Evolutionary conservation across 441 rosid species (phyloP).

Genomic region (Adansonia madagascariensis): DNA sequence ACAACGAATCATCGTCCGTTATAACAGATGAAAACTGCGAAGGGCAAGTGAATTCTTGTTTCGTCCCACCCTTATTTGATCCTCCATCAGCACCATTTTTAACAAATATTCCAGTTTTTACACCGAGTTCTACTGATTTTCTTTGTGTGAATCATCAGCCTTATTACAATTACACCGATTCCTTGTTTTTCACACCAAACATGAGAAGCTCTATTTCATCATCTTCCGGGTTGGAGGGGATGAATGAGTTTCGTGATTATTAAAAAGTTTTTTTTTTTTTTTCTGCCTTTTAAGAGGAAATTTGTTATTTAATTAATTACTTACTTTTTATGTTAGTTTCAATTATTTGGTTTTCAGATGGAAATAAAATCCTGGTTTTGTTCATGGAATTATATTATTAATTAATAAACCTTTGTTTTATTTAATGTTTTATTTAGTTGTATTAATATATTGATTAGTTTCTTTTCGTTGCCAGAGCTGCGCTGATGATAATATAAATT

Average conservation of each 20-base stretch:
- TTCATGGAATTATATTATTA: not conserved
- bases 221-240: conserved; percentile 51
- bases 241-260: conserved; percentile 51
- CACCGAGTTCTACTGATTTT: conserved; percentile 47
- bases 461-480: too few relatives aligned
- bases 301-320: not conserved
- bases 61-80: conserved; percentile 42
- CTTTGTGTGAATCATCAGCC: conserved; percentile 43
- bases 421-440: too few relatives aligned
- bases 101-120: conserved; percentile 44
- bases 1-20: conserved; percentile 63
- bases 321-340: not conserved
- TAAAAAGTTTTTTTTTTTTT: not conserved
- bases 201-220: conserved; percentile 47
- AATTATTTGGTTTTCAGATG: conserved; percentile 12
- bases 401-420: too few relatives aligned
- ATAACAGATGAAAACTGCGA: conserved; percentile 60
- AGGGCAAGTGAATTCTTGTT: conserved; percentile 59
- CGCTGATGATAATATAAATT: too few relatives aligned
- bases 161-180: conserved; percentile 46
- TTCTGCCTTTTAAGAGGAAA: not conserved
- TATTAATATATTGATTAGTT: too few relatives aligned
- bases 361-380: conserved; percentile 25
- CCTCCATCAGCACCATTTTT: conserved; percentile 49
- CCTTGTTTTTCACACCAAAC: conserved; percentile 47